Evolutionary conservation across 2,329 filamentous ascomycete species (phyloP), one percentile per base, ranked within the genome.

Genomic region (Myotisia sp.): DNA sequence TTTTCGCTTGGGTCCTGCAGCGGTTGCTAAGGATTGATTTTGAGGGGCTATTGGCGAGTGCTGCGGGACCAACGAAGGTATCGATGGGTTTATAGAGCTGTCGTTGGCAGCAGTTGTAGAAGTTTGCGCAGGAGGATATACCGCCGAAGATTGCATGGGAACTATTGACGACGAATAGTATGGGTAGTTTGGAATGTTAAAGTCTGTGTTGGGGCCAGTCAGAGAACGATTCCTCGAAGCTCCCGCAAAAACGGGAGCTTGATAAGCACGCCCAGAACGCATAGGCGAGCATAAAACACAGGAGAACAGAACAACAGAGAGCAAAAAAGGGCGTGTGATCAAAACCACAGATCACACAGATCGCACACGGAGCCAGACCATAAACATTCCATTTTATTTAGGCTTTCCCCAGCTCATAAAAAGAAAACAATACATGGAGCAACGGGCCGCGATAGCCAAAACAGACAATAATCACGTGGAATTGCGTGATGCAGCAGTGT

Each of bases 141-240:
- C 27, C 26, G 33, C 20, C n/a, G 37, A 17, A 9, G 35, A 17
- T 12, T 42, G 36, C 6, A 39, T 28, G 8, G 42, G 37, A 17
- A 34, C 23, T 26, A 42, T 40, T 13, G 39, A 30, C 12, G 37
- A 23, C 17, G 37, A 29, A 18, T 34, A 42, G 20, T 39, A 38
- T 19, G 38, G 29, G 35, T 40, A 44, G 20, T 34, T 36, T 18
- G 37, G 36, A n/a, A 44, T 8, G 34, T 41, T 42, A 34, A 40
- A 41, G 27, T 42, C 42, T 42, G 42, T 17, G n/a, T n/a, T n/a
- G n/a, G n/a, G n/a, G n/a, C n/a, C n/a, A n/a, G n/a, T n/a, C n/a
- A 24, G 22, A 12, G 22, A 8, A 24, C 22, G 22, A 24, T 20
- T 18, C 19, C 13, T 10, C 8, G n/a, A 20, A 10, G 8, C 22